Percentiles rank a stretch among this genome's conserved stretches.
Evolutionary conservation across 768 basidiomycete genomes (phyloP).

Genomic region (Lyophyllum shimeji): DNA sequence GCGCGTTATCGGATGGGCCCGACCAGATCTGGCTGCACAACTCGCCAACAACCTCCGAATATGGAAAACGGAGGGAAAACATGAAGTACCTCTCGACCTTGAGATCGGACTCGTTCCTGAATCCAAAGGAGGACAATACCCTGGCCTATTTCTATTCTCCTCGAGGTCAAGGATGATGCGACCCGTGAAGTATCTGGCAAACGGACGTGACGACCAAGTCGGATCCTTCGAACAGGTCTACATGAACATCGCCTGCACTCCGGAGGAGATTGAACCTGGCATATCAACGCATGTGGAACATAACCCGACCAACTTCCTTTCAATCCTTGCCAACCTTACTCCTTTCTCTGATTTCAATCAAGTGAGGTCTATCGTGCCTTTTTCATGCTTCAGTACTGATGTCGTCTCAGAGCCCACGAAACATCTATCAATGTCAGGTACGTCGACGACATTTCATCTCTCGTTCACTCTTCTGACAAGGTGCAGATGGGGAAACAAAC

Average conservation of each 20-base stretch:
- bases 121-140: slow-evolving; percentile 93
- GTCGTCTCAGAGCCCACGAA: slow-evolving; percentile 69
- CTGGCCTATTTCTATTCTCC: slow-evolving; percentile 91
- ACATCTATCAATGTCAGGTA: slow-evolving; percentile 93
- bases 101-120: slow-evolving; percentile 92
- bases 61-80: slow-evolving; percentile 90
- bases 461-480: not conserved
- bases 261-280: slow-evolving; percentile 75
- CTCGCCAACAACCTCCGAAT: slow-evolving; percentile 85
- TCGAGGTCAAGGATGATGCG: slow-evolving; percentile 94
- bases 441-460: slow-evolving; percentile 4
- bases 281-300: slow-evolving; percentile 92
- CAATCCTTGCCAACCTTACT: slow-evolving; percentile 95
- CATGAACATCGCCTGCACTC: slow-evolving; percentile 94
- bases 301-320: slow-evolving; percentile 92
- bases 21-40: slow-evolving; percentile 65
- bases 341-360: slow-evolving; percentile 99
- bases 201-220: slow-evolving; percentile 84
- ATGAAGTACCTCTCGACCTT: slow-evolving; percentile 86
- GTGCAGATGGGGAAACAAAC: slow-evolving; percentile 98
- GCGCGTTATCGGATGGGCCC: slow-evolving; percentile 91
- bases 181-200: slow-evolving; percentile 88
- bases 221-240: slow-evolving; percentile 99
- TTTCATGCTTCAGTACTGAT: slow-evolving; percentile 7
- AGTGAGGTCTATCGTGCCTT: slow-evolving; percentile 43